phyloP scores from a whole-genome alignment of 2,329 filamentous ascomycete genomes.

The Monosporascus cannonballus region DNA sequence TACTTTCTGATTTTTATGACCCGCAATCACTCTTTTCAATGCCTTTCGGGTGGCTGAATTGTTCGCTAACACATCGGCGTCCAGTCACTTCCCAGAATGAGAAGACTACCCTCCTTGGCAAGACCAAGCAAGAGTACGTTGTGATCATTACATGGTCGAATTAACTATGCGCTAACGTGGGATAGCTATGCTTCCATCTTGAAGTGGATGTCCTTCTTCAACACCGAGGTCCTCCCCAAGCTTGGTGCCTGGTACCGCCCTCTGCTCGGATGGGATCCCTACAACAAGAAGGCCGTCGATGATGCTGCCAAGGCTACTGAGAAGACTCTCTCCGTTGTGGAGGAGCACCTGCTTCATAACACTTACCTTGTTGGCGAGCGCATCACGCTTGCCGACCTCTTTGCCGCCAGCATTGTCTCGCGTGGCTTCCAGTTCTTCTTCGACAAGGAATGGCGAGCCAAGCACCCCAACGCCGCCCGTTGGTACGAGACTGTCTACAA shows the following conservation, averaged over 20 bases:
- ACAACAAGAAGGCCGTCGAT: slow-evolving; percentile 98
- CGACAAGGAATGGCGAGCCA: slow-evolving; percentile 78
- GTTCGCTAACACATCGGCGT: slow-evolving; percentile 15
- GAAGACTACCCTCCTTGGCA: slow-evolving; percentile 98
- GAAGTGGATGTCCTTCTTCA: slow-evolving; percentile 97
- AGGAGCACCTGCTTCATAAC: slow-evolving; percentile 84
- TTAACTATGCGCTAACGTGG: slow-evolving; percentile 16
- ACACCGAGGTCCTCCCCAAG: slow-evolving; percentile 71
- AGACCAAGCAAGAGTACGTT: slow-evolving; percentile 97
- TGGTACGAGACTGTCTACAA: slow-evolving; percentile 95
- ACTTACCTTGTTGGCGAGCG: slow-evolving; percentile 98
- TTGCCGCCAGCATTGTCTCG: slow-evolving; percentile 69
- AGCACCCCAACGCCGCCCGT: slow-evolving; percentile 80
- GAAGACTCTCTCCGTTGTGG: slow-evolving; percentile 66
- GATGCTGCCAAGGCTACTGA: slow-evolving; percentile 64
- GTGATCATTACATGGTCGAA: not conserved
- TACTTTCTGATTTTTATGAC: slow-evolving; percentile 67
- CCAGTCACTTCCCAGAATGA: slow-evolving; percentile 98
- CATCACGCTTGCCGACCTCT: slow-evolving; percentile 92
- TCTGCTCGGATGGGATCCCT: slow-evolving; percentile 71
- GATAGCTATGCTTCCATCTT: slow-evolving; percentile 85
- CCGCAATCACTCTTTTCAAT: slow-evolving; percentile 15
- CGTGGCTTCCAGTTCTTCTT: slow-evolving; percentile 93
- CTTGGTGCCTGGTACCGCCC: slow-evolving; percentile 82
- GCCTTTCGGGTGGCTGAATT: slow-evolving; percentile 8